Base-by-base conservation (phyloP, 2,329 filamentous ascomycete genomes). In the Colletotrichum acutatum region DNA sequence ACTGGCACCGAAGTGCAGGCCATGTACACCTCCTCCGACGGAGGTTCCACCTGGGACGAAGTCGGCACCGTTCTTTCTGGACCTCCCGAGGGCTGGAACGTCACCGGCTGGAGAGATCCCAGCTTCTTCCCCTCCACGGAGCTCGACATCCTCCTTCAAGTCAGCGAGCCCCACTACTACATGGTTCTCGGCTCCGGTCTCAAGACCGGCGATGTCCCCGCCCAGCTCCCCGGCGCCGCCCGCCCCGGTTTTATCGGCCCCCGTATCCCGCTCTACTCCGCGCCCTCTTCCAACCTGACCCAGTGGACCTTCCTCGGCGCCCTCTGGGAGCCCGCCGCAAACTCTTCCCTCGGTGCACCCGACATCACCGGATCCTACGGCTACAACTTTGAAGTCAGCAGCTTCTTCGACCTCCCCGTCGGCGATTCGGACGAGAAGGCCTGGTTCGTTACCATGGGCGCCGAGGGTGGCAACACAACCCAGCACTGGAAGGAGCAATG, bases 231-330 rank as follows among this genome's bases (percentile, higher is more conserved):
- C 52, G 71, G 64, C 26, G 74, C 74, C 64, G 74, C 72, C 24
- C 74, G 74, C 59, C 74, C 74, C 24, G 74, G 74, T 49, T 75
- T 75, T 57, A 66, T 75, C 64, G 74, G 74, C 3, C 71, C 74
- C 9, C 74, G 74, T 14, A 63, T 75, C 32, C 74, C 74, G 14
- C 74, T 75, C 6, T 75, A 75, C 60, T 71, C 74, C 4, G 71
- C 74, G 1, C 74, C 71, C 2, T 71, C 74, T 30, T 71, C 58
- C 37, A 74, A 75, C 71, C 56, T 75, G 28, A 68, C 67, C 53
- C 37, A 74, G 46, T 75, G 74, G 74, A 74, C 71, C 19, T 75
- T 75, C 74, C 74, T 75, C 60, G 74, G 74, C 7, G 74, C 74
- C 5, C 74, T 75, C 5, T 75, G 74, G 74, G 74, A 75, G 67